These are phyloP conservation scores for Ustilago curta DNA, from an alignment of 1,284 basidiomycete species.

Conservation along the genomic window DNA sequence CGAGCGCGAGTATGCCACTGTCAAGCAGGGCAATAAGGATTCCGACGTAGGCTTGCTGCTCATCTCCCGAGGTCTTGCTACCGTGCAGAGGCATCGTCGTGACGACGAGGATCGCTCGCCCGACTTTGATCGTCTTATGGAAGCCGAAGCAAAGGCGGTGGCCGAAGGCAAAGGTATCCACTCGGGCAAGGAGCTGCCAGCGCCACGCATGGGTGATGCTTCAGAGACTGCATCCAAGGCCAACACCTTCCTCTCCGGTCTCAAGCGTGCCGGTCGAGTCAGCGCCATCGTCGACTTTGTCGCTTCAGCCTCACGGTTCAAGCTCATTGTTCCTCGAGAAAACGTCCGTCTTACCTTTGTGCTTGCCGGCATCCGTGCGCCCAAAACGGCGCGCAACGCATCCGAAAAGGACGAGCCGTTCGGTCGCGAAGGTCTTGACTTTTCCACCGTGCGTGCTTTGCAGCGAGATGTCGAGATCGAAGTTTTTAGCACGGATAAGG, in stretches of 20 bases:
- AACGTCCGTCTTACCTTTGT: conserved; percentile 63
- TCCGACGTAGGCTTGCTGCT: conserved; percentile 88
- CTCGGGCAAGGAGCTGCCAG: conserved; percentile 84
- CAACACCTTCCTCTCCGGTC: conserved; percentile 80
- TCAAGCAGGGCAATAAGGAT: conserved; percentile 57
- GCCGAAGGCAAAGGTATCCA: conserved; percentile 87
- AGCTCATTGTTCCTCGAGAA: conserved; percentile 61
- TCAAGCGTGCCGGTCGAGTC: conserved; percentile 88
- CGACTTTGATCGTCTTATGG: conserved; percentile 94
- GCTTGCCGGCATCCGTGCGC: conserved; percentile 70
- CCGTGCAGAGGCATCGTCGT: conserved; percentile 86
- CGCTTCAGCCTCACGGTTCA: conserved; percentile 71
- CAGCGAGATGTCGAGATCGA: conserved; percentile 95
- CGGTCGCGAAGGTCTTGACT: conserved; percentile 85
- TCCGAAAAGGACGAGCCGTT: conserved; percentile 91
- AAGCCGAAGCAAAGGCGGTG: conserved; percentile 85
- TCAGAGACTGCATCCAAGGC: conserved; percentile 72
- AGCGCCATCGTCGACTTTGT: conserved; percentile 92
- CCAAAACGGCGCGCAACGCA: conserved; percentile 73
- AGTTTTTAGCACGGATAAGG: conserved; percentile 89
- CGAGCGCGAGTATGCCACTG: conserved; percentile 63
- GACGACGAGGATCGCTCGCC: conserved; percentile 95
- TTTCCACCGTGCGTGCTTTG: conserved; percentile 82
- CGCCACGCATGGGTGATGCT: conserved; percentile 82
- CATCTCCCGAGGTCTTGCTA: conserved; percentile 90